Conservation (phyloP, 768 basidiomycete species). For the Mrakia frigida region DNA sequence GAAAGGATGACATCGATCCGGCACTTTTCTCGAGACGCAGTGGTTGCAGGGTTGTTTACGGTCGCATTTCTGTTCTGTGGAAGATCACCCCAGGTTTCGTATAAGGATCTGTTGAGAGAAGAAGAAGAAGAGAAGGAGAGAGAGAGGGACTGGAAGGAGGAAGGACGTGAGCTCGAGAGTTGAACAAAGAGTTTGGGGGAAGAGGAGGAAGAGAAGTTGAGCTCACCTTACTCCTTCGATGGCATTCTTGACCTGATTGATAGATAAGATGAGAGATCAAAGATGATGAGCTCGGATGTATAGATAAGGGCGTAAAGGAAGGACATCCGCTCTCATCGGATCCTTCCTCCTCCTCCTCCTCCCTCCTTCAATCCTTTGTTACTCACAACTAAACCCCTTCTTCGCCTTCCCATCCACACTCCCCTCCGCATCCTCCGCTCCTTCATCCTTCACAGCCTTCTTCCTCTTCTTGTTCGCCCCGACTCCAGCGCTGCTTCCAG, state of each 20-base stretch:
- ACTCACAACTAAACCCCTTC: slow-evolving; percentile 30
- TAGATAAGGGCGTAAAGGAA: neutral
- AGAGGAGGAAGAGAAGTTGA: neutral
- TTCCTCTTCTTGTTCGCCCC: slow-evolving; percentile 17
- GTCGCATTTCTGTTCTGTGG: slow-evolving; percentile 29
- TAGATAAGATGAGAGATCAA: neutral
- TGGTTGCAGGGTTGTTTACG: slow-evolving; percentile 31
- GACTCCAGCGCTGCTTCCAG: neutral
- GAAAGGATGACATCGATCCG: slow-evolving; percentile 31
- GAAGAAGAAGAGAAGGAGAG: neutral
- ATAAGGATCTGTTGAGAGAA: neutral
- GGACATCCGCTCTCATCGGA: neutral
- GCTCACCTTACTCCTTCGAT: slow-evolving; percentile 17
- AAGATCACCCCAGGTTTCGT: neutral
- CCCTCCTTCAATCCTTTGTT: neutral
- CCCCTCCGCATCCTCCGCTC: neutral
- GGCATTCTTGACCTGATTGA: slow-evolving; percentile 7
- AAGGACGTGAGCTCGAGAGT: neutral
- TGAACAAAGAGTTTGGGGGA: neutral
- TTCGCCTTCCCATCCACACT: slow-evolving; percentile 21
- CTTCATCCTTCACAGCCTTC: slow-evolving; percentile 16
- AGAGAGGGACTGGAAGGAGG: neutral
- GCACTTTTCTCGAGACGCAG: slow-evolving; percentile 28
- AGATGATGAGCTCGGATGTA: neutral
- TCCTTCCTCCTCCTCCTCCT: neutral